These are phyloP conservation scores for Bigelowiella natans DNA, from an alignment of 78 protist species.

Conservation along the genomic window DNA sequence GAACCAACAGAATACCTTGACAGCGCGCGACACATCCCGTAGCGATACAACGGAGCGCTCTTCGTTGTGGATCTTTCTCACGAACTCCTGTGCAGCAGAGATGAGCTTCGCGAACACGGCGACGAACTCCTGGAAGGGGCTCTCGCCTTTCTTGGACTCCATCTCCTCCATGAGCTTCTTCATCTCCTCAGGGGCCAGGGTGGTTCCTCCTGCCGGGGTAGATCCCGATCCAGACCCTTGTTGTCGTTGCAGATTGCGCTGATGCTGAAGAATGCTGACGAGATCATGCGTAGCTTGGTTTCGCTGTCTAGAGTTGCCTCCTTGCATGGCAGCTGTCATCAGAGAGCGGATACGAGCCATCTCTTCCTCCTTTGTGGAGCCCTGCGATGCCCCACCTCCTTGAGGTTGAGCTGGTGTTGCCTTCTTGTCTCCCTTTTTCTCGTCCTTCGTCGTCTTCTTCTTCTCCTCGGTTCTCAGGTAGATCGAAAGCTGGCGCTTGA, in stretches of 20 bases:
- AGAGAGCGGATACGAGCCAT: neutral
- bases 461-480: neutral
- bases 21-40: conserved; percentile 17
- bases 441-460: neutral
- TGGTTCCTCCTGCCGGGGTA: neutral
- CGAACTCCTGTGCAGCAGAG: neutral
- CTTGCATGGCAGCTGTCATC: neutral
- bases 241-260: neutral
- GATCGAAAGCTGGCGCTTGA: neutral
- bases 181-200: neutral
- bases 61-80: neutral
- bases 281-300: neutral
- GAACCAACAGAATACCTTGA: conserved; percentile 13
- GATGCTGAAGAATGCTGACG: neutral
- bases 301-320: neutral
- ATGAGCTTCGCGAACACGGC: neutral
- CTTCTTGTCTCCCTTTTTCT: neutral
- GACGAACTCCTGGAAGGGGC: neutral
- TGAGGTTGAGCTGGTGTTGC: neutral
- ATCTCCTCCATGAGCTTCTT: neutral
- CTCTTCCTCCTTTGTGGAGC: neutral
- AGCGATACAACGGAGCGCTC: conserved; percentile 3
- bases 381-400: neutral
- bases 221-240: no score
- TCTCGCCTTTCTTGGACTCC: neutral